phyloP scores from a whole-genome alignment of 352 stramenopile genomes.

The Detonula confervacea region DNA sequence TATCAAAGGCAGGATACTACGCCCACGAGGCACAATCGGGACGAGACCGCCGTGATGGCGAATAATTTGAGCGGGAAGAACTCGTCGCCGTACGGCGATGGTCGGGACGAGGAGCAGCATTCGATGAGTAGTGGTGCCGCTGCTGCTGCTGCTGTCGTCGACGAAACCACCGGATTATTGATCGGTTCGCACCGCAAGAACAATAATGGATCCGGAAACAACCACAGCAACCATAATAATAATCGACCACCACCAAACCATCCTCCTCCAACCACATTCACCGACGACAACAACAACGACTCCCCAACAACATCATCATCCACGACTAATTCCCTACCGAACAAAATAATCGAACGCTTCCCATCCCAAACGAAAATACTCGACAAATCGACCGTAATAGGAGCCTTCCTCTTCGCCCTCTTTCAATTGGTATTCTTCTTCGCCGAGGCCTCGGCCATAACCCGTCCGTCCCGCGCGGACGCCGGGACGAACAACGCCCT shows the following conservation, averaged over 20 bases:
- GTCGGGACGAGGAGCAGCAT: neutral
- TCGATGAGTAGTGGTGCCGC: neutral
- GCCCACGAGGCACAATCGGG: conserved; percentile 11
- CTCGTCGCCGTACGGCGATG: neutral
- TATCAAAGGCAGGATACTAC: neutral
- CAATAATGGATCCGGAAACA: neutral
- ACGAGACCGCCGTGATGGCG: conserved; percentile 27
- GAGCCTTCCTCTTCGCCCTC: conserved; percentile 60
- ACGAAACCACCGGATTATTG: neutral
- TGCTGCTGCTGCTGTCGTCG: neutral
- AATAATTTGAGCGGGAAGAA: conserved; percentile 9
- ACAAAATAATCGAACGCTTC: too few species aligned
- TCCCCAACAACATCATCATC: conserved; percentile 1
- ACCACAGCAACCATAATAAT: neutral
- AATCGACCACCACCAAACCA: neutral
- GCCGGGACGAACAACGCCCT: conserved; percentile 15
- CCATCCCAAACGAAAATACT: too few species aligned
- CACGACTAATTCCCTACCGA: conserved; percentile 19
- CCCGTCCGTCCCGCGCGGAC: conserved; percentile 30
- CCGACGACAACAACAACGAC: neutral
- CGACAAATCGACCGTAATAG: conserved; percentile 48
- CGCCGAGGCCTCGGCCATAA: conserved; percentile 63
- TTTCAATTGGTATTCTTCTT: conserved; percentile 79
- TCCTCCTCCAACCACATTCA: neutral
- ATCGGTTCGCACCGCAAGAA: too few species aligned